phyloP scores from a whole-genome alignment of 306 rosid genomes.

The Corylus avellana region DNA sequence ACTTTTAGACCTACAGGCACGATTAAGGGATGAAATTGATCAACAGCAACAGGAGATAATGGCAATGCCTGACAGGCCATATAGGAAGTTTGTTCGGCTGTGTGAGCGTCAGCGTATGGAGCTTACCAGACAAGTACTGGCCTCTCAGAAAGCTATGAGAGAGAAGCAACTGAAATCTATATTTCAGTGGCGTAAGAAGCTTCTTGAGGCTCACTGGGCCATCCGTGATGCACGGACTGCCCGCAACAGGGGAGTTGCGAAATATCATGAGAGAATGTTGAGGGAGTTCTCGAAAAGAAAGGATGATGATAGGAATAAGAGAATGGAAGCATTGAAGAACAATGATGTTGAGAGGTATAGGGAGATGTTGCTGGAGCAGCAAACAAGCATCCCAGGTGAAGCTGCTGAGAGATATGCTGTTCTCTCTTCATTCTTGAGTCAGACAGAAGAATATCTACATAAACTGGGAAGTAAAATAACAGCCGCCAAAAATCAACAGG shows the following conservation, averaged over 20 bases:
- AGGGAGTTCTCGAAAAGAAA: constrained; percentile 92
- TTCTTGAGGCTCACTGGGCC: constrained; percentile 95
- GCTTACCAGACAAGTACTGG: constrained; percentile 87
- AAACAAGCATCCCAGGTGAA: constrained; percentile 81
- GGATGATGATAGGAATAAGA: constrained; percentile 87
- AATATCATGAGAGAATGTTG: constrained; percentile 93
- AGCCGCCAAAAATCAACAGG: constrained; percentile 86
- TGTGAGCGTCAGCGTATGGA: constrained; percentile 98
- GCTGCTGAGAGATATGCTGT: constrained; percentile 98
- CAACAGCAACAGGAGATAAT: constrained; percentile 97
- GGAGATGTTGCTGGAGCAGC: constrained; percentile 96
- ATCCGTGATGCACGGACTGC: constrained; percentile 97
- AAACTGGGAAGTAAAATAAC: constrained; percentile 94
- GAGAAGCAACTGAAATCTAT: constrained; percentile 94
- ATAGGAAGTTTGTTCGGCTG: constrained; percentile 85
- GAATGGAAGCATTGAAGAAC: constrained; percentile 97
- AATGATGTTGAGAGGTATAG: constrained; percentile 97
- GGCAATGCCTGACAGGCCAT: constrained; percentile 98
- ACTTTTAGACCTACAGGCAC: constrained; percentile 83
- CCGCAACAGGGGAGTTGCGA: constrained; percentile 96
- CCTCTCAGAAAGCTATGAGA: constrained; percentile 80
- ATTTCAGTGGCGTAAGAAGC: constrained; percentile 96
- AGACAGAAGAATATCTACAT: constrained; percentile 97
- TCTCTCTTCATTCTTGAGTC: constrained; percentile 85
- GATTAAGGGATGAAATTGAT: constrained; percentile 92